phyloP scores from a whole-genome alignment of 345 rosid genomes.

The Linum usitatissimum region DNA sequence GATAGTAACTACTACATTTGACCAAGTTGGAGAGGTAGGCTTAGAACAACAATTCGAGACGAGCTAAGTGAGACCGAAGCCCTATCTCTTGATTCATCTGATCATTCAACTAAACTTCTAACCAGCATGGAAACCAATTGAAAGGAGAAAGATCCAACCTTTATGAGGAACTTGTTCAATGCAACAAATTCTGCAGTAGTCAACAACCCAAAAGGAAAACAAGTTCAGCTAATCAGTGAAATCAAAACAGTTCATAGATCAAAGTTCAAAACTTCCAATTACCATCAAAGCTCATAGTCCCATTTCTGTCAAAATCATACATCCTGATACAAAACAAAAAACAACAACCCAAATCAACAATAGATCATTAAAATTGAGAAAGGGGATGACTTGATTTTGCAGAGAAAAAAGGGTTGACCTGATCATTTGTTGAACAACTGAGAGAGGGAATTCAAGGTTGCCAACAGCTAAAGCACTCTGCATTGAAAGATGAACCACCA shows the following conservation, averaged over 20 bases:
- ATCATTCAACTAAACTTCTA: not conserved
- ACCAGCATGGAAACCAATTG: not conserved
- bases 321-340: conserved; percentile 29
- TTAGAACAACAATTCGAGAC: no score
- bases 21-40: no score
- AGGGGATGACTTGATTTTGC: not conserved
- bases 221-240: conserved; percentile 1
- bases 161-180: conserved; percentile 53
- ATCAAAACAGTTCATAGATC: not conserved
- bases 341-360: not conserved
- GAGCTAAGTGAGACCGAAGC: no score
- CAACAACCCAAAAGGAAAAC: not conserved
- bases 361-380: not conserved
- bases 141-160: conserved; percentile 31
- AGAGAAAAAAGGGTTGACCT: conserved; percentile 17
- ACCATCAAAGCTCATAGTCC: conserved; percentile 66
- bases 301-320: conserved; percentile 60
- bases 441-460: conserved; percentile 43
- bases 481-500: not conserved
- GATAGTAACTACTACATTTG: no score
- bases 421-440: conserved; percentile 65
- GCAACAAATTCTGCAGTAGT: conserved; percentile 42
- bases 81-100: no score
- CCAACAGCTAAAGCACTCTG: conserved; percentile 55
- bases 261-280: not conserved